phyloP scores from a whole-genome alignment of 257 asterid species.

The Ocimum tenuiflorum region DNA sequence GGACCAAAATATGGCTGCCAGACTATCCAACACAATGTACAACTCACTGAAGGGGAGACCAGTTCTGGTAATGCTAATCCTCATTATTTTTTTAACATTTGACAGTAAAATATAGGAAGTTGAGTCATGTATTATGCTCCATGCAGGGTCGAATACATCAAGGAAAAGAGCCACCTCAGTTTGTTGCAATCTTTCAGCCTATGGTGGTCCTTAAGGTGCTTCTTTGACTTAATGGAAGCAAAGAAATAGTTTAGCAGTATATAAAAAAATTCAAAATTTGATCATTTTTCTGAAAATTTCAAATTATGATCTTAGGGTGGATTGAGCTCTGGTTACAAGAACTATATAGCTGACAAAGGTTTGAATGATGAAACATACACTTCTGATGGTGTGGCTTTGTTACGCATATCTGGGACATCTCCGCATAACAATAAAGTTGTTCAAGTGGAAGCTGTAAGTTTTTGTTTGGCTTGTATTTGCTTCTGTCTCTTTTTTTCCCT shows the following conservation, averaged over 20 bases:
- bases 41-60: constrained; percentile 93
- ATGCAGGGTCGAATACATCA: constrained; percentile 81
- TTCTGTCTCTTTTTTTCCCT: not conserved
- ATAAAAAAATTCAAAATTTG: not conserved
- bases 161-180: constrained; percentile 98
- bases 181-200: constrained; percentile 85
- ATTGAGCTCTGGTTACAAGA: constrained; percentile 85
- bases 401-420: constrained; percentile 78
- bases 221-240: constrained; percentile 10
- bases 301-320: constrained; percentile 71
- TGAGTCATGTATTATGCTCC: constrained; percentile 13
- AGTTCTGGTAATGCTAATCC: constrained; percentile 53
- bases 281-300: constrained; percentile 11
- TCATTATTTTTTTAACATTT: constrained; percentile 13
- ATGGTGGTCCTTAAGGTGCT: constrained; percentile 92
- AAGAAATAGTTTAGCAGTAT: not conserved
- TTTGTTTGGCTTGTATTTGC: not conserved
- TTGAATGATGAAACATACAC: constrained; percentile 94
- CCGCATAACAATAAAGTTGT: constrained; percentile 65
- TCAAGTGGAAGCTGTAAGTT: constrained; percentile 94
- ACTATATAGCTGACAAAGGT: constrained; percentile 87
- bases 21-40: constrained; percentile 59
- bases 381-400: constrained; percentile 76
- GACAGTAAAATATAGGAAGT: constrained; percentile 4
- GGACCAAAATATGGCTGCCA: constrained; percentile 62